A percentile compares a stretch with the other conserved stretches of the same genome.
Conservation (phyloP, 768 basidiomycete genomes). For the Hericium alpestre region DNA sequence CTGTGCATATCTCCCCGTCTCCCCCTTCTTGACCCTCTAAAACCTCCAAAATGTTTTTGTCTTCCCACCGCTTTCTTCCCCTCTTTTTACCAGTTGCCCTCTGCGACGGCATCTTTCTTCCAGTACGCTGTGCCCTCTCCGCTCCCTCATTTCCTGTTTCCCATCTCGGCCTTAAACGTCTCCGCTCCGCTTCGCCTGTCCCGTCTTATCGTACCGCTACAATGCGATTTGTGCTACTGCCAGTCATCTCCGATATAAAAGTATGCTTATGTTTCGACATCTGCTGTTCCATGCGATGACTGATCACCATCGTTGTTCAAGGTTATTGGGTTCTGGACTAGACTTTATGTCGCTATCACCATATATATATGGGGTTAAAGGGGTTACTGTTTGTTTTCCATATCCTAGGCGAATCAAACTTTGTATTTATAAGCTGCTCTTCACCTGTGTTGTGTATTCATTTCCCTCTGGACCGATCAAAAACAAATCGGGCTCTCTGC, state of each 20-base stretch:
- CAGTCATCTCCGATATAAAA: constrained; percentile 8
- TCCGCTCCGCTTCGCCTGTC: constrained; percentile 5
- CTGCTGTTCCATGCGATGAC: not conserved
- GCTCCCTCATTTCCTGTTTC: constrained; percentile 4
- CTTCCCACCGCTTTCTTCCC: not conserved
- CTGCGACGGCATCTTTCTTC: not conserved
- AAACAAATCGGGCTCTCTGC: too few relatives aligned
- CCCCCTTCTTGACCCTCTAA: constrained; percentile 1
- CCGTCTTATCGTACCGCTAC: constrained; percentile 13
- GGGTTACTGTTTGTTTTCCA: too few relatives aligned
- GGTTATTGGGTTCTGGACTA: too few relatives aligned
- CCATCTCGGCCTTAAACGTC: constrained; percentile 9
- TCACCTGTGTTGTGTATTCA: too few relatives aligned
- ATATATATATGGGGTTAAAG: too few relatives aligned
- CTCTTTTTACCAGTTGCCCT: not conserved
- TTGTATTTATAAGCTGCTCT: too few relatives aligned
- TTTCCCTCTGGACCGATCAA: not conserved
- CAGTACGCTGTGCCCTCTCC: constrained; percentile 4
- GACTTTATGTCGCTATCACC: too few relatives aligned
- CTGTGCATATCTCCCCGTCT: not conserved
- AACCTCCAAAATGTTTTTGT: not conserved
- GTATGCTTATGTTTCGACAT: not conserved
- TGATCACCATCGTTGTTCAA: too few relatives aligned
- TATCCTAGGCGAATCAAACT: too few relatives aligned
- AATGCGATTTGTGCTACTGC: constrained; percentile 15